Conservation (phyloP, 2,329 filamentous ascomycete genomes). For the Nemania abortiva region DNA sequence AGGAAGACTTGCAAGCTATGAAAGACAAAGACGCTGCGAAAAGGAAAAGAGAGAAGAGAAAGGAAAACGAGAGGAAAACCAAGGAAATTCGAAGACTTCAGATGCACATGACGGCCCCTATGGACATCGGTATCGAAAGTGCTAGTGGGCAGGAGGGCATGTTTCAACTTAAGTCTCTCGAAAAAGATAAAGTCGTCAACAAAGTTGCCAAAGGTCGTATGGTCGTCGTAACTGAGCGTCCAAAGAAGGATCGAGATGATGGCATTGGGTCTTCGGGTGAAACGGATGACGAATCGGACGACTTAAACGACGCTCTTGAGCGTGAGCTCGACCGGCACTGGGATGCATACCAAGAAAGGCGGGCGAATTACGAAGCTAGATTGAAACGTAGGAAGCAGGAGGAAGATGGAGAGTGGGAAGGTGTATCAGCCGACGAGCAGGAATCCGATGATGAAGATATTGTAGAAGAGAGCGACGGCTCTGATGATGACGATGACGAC, state of each 20-base stretch:
- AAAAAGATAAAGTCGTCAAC: constrained; percentile 77
- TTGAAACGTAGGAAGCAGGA: constrained; percentile 89
- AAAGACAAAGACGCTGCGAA: constrained; percentile 81
- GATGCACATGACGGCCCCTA: constrained; percentile 94
- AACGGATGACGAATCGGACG: constrained; percentile 75
- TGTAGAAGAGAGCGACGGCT: constrained; percentile 70
- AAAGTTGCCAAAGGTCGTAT: constrained; percentile 84
- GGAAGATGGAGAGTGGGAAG: constrained; percentile 91
- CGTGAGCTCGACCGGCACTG: constrained; percentile 89
- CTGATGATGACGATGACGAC: constrained; percentile 59
- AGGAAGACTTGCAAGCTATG: constrained; percentile 85
- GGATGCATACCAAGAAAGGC: constrained; percentile 78
- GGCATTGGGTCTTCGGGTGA: constrained; percentile 67
- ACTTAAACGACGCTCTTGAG: constrained; percentile 85
- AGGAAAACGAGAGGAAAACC: constrained; percentile 93
- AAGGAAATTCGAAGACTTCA: constrained; percentile 97
- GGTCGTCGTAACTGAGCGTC: constrained; percentile 71
- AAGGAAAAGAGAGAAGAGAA: constrained; percentile 85
- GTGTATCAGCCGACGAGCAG: constrained; percentile 78
- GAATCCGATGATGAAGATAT: constrained; percentile 69
- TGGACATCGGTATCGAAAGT: constrained; percentile 94
- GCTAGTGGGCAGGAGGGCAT: constrained; percentile 84
- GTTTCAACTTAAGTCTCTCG: constrained; percentile 85
- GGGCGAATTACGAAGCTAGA: constrained; percentile 83
- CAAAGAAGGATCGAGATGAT: constrained; percentile 71